Evolutionary conservation across 768 basidiomycete genomes (phyloP), one percentile per base, ranked within the genome.

Genomic region (Lactarius tabidus): DNA sequence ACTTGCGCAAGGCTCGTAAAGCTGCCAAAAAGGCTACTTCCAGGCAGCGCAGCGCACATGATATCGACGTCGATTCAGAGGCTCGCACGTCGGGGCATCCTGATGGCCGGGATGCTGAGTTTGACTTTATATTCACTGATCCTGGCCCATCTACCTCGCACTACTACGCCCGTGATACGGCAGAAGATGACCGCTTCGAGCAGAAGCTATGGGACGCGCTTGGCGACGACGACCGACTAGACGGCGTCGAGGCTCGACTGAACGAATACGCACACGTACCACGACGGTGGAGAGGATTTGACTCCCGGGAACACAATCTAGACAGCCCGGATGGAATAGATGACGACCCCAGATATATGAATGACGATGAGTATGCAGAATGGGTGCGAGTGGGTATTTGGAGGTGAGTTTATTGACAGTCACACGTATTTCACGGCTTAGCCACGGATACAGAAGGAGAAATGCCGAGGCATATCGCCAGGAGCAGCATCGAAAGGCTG

Each of bases 321-420:
- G 77, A 45, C 74, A 71, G 38, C 56, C 72, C 67, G 59, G 52
- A 58, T 2, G 71, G 71, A 5, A 70, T 69, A 17, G 69, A 71
- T 20, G 70, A 75, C 6, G 75, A 84, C 64, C 79, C 80, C 33
- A 73, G 71, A 55, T 68, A 73, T 56, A 89, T 95, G 89, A 87
- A 88, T 65, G 93, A 95, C 9, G 89, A 95, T 69, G 88, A 92
- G 65, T 96, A 96, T 69, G 84, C 89, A 1, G 91, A 93, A 70
- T 95, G 91, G 90, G 78, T 96, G 58, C 79, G 94, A 67, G 76
- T 81, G 29, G 92, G 91, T 55, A 95, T 97, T 90, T 94, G 91
- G 79, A 83, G 85, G 84, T 87, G 66, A 45, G 84, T 75, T 12
- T 63, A 39, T 17, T 20, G n/a, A 60, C 7, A 20, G n/a, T n/a